These are phyloP conservation scores for Pseudisothecium myosuroides DNA, from an alignment of 225 moss, liverwort and hornwort species.

Conservation along the genomic window DNA sequence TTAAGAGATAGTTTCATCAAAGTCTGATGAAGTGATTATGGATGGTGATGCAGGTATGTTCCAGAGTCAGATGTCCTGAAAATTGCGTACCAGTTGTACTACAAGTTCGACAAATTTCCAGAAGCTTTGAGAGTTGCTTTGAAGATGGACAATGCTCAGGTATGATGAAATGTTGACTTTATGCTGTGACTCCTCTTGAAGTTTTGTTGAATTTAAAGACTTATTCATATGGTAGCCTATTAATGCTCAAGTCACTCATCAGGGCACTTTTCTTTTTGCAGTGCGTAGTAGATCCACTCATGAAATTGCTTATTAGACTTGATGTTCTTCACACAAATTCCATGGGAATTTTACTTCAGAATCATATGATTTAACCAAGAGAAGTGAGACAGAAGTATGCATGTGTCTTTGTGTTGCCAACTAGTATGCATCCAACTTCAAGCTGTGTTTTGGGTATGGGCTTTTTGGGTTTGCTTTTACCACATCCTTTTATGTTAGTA, in stretches of 20 bases:
- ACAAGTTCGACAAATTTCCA: conserved; percentile 88
- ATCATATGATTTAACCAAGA: not conserved
- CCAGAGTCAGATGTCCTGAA: conserved; percentile 94
- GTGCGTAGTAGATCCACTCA: not conserved
- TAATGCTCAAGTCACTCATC: not conserved
- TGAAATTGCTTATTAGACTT: not conserved
- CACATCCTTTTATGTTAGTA: not conserved
- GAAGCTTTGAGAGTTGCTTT: conserved; percentile 90
- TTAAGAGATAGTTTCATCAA: not conserved
- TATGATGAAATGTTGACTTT: not conserved
- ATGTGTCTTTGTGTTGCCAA: not conserved
- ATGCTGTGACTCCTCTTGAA: not conserved
- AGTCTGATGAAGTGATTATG: not conserved
- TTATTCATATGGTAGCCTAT: not conserved
- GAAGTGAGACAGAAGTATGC: not conserved
- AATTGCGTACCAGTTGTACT: conserved; percentile 85
- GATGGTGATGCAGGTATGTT: conserved; percentile 61
- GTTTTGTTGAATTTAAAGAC: not conserved
- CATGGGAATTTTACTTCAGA: not conserved
- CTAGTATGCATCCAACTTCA: not conserved
- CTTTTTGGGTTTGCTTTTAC: not conserved
- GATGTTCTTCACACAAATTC: not conserved
- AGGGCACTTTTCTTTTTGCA: not conserved
- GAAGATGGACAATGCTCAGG: conserved; percentile 84
- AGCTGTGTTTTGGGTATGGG: not conserved